Evolutionary conservation across 495 filamentous ascomycete genomes (phyloP).

Genomic region (Lophium mytilinum): DNA sequence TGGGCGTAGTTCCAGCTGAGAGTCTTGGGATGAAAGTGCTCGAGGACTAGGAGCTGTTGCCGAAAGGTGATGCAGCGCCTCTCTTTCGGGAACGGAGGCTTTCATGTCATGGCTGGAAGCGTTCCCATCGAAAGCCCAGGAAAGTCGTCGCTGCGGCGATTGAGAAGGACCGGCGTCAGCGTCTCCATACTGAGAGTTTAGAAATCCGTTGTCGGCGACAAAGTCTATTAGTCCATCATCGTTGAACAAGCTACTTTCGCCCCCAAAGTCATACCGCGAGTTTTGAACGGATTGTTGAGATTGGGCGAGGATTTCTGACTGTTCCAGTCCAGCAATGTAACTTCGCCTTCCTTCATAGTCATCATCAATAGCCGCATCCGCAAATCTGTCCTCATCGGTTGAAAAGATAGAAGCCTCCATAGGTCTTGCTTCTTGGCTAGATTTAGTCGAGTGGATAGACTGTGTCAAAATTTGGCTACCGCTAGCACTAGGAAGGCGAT

Average conservation of each 20-base stretch:
- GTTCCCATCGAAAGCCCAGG: slow-evolving; percentile 4
- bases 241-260: slow-evolving; percentile 15
- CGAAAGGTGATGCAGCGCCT: not conserved
- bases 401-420: slow-evolving; percentile 11
- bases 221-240: slow-evolving; percentile 23
- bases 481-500: not conserved
- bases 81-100: too few species aligned
- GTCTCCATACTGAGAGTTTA: slow-evolving; percentile 7
- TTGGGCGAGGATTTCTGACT: not conserved
- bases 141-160: not conserved
- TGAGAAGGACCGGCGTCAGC: not conserved
- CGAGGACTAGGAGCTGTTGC: not conserved
- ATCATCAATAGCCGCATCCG: slow-evolving; percentile 23
- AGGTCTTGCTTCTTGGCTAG: not conserved
- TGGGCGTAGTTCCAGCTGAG: not conserved
- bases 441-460: not conserved
- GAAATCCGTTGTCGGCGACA: slow-evolving; percentile 12
- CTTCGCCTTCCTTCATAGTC: slow-evolving; percentile 3
- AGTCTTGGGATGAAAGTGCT: not conserved
- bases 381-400: slow-evolving; percentile 23
- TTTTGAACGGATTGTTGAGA: not conserved
- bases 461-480: not conserved
- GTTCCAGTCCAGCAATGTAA: not conserved
- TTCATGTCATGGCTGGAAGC: slow-evolving; percentile 6
- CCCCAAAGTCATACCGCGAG: not conserved